These are phyloP conservation scores for Pezicula radicicola DNA, from an alignment of 2,329 filamentous ascomycete genomes.

Conservation along the genomic window DNA sequence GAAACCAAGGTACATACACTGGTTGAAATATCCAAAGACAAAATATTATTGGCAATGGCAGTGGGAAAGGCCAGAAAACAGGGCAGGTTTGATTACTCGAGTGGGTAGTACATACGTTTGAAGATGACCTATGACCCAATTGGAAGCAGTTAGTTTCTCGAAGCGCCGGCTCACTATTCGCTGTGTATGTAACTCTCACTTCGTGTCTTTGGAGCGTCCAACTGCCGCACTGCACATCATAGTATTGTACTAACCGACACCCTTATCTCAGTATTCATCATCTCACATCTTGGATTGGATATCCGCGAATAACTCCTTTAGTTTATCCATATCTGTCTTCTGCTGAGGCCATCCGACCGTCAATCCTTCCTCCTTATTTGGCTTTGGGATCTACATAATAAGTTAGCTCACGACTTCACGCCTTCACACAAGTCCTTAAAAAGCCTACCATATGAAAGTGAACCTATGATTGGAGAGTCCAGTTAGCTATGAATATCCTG, in stretches of 20 bases:
- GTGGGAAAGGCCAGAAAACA: no score
- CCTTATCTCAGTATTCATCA: background rate
- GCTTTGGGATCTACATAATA: conserved; percentile 78
- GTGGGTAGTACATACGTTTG: no score
- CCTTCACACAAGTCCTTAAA: background rate
- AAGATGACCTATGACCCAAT: no score
- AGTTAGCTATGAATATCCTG: conserved; percentile 1
- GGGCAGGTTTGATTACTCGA: no score
- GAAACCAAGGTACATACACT: no score
- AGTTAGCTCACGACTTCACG: background rate
- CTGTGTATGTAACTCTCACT: no score
- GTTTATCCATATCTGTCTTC: conserved; percentile 72
- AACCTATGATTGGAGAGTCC: conserved; percentile 48
- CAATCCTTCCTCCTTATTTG: conserved; percentile 77
- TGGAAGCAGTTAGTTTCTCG: no score
- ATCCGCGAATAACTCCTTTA: conserved; percentile 78
- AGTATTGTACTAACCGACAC: background rate
- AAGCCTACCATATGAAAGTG: conserved; percentile 84
- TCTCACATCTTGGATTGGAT: conserved; percentile 84
- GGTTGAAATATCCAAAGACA: no score
- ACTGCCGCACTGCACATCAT: background rate
- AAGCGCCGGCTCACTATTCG: no score
- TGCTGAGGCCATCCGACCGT: conserved; percentile 77
- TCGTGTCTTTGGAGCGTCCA: no score
- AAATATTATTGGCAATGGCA: no score